Percentiles rank a stretch among this genome's conserved stretches.
These are phyloP conservation scores for Aureobasidium sp. DNA, from an alignment of 2,329 filamentous ascomycete species.

Conservation along the genomic window DNA sequence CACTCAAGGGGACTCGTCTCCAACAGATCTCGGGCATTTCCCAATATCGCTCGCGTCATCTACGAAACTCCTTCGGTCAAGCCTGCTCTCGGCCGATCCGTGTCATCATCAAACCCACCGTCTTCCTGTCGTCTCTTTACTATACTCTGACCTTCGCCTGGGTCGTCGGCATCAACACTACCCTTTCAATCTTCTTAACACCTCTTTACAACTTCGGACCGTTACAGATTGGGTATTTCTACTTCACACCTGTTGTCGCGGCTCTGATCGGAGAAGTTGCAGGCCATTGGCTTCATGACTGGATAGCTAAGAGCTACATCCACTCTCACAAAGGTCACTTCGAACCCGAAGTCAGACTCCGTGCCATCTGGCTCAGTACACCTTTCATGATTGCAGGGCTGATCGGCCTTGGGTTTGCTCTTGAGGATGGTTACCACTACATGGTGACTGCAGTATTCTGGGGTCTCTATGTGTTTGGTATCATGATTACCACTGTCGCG, in stretches of 20 bases:
- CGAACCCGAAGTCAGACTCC: constrained; percentile 50
- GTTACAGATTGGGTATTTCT: constrained; percentile 48
- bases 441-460: constrained; percentile 45
- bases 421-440: constrained; percentile 45
- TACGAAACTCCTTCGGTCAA: constrained; percentile 29
- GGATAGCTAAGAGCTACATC: constrained; percentile 18
- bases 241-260: constrained; percentile 52
- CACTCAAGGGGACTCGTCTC: constrained; percentile 26
- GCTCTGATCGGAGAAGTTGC: constrained; percentile 47
- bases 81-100: constrained; percentile 32
- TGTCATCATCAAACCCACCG: constrained; percentile 34
- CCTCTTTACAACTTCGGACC: constrained; percentile 36
- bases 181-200: constrained; percentile 22
- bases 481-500: constrained; percentile 50
- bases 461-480: constrained; percentile 50
- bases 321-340: constrained; percentile 43
- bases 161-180: constrained; percentile 24
- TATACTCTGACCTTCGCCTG: constrained; percentile 32
- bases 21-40: constrained; percentile 31
- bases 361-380: constrained; percentile 41
- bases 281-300: constrained; percentile 53
- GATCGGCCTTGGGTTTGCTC: constrained; percentile 47
- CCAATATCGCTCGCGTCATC: constrained; percentile 26
- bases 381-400: constrained; percentile 46
- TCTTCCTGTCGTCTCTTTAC: constrained; percentile 32